phyloP scores from a whole-genome alignment of 2,329 filamentous ascomycete genomes.

The Metarhizium rileyi region DNA sequence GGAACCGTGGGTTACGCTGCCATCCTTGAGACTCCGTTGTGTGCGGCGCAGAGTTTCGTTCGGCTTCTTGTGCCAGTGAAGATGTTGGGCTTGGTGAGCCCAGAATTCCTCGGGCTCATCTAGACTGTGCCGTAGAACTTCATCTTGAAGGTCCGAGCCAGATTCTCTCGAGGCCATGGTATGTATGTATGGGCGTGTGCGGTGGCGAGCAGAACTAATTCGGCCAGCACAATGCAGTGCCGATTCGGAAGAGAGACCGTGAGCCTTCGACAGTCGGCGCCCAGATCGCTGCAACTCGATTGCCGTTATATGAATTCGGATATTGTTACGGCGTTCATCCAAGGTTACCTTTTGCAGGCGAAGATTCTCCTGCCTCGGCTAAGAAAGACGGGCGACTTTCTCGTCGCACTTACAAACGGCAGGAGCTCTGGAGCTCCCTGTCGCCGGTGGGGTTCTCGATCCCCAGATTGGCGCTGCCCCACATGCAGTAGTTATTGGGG shows the following conservation, averaged over 20 bases:
- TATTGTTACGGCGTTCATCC: no score
- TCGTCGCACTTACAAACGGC: background rate
- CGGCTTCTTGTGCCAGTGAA: slow-evolving; percentile 76
- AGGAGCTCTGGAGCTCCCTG: background rate
- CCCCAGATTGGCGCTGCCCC: background rate
- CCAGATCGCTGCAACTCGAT: no score
- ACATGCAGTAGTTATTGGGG: no score
- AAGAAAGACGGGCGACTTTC: background rate
- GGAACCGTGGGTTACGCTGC: slow-evolving; percentile 55
- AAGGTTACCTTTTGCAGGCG: no score
- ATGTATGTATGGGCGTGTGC: background rate
- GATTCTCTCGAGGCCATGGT: slow-evolving; percentile 6
- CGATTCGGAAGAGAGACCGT: background rate
- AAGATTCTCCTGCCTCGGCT: background rate
- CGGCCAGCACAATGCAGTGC: no score
- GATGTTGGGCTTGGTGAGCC: slow-evolving; percentile 59
- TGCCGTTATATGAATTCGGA: no score
- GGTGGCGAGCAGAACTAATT: background rate
- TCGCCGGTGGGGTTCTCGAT: background rate
- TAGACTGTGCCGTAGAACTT: slow-evolving; percentile 48
- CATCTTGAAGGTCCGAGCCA: slow-evolving; percentile 34
- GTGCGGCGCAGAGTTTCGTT: slow-evolving; percentile 47
- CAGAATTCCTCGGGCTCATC: slow-evolving; percentile 65
- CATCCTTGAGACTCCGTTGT: slow-evolving; percentile 53
- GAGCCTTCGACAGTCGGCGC: background rate